Conservation (phyloP, 352 stramenopile species). For the Globisporangium nodosum region DNA sequence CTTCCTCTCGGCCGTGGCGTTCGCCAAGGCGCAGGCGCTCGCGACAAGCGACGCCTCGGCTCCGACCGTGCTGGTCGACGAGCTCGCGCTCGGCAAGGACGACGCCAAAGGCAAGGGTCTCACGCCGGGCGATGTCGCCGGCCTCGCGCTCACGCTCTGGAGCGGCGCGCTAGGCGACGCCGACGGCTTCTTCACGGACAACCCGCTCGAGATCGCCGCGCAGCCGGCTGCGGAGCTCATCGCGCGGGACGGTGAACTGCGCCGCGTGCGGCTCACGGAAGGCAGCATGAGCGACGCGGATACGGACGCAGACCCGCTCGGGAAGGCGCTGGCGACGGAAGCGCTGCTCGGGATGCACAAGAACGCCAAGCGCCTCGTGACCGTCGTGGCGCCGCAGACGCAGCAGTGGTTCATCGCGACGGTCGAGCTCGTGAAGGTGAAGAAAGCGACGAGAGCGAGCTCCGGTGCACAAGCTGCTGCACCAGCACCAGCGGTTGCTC, state of each 20-base stretch:
- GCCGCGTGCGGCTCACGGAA: conserved; percentile 36
- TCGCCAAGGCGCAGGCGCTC: conserved; percentile 48
- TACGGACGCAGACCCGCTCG: conserved; percentile 20
- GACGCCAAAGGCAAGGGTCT: conserved; percentile 27
- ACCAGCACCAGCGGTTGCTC: not conserved
- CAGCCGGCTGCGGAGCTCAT: conserved; percentile 19
- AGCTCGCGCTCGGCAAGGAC: conserved; percentile 39
- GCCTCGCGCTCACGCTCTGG: conserved; percentile 49
- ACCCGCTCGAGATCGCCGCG: conserved; percentile 44
- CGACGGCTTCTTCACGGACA: conserved; percentile 39
- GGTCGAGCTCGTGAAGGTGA: conserved; percentile 71
- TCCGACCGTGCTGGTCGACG: conserved; percentile 30
- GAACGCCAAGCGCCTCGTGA: conserved; percentile 43
- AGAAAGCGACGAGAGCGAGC: conserved; percentile 42
- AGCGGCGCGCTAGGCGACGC: conserved; percentile 15
- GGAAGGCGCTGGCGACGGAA: conserved; percentile 31
- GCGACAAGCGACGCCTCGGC: conserved; percentile 5
- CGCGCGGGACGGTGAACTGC: conserved; percentile 27
- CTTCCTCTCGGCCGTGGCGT: conserved; percentile 49
- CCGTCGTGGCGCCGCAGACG: conserved; percentile 34
- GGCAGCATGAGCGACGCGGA: not conserved
- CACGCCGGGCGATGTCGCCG: conserved; percentile 37
- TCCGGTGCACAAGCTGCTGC: conserved; percentile 1
- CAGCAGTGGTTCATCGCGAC: conserved; percentile 62
- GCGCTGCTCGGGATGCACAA: conserved; percentile 66